Base-by-base conservation (phyloP, 2,329 filamentous ascomycete species). In the Penicillium sp. region DNA sequence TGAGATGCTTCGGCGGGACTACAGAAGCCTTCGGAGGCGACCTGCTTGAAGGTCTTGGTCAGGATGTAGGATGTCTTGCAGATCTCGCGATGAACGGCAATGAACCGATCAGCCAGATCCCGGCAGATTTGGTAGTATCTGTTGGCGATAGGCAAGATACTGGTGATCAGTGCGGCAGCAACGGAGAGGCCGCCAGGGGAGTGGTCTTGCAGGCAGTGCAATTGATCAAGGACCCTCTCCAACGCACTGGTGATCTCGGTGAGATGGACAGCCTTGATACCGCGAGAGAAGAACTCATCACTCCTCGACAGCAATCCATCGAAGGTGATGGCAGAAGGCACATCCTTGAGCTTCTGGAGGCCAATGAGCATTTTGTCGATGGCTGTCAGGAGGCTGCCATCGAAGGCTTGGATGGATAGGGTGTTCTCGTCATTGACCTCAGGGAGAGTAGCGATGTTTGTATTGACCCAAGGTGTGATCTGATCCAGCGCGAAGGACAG, bases 11-110 rank as follows among this genome's bases (percentile, higher is more conserved):
- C 93, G 23, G 89, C 83, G 0, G 94, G 94, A 21, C 88, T 91
- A 71, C 94, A 99, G 80, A 97, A 97, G 2, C 94, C 94, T 71
- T 96, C 87, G 0, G 86, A 83, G 1, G 90, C 87, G 49, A 99
- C 84, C 58, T 92, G 87, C 1, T 85, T 84, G 72, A 97, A 96
- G 0, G 87, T 85, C 49, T 88, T 90, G 35, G 87, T 85, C 44
- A 99, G 82, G 15, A 88, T 84, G 71, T 89, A 89, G 0, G 89
- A 86, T 70, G 96, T 84, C 65, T 89, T 89, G 66, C 87, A 89
- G 2, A 86, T 86, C 13, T 89, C 83, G 10, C 83, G 79, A 70
- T 97, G 91, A 8, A 93, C 78, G 1, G 81, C 77, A 1, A 85
- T 76, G 59, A 89, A 86, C 29, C 83, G 81, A 10, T 78, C 70